phyloP scores from a whole-genome alignment of 2,329 filamentous ascomycete species.

The Rhexocercosporidium sp. region DNA sequence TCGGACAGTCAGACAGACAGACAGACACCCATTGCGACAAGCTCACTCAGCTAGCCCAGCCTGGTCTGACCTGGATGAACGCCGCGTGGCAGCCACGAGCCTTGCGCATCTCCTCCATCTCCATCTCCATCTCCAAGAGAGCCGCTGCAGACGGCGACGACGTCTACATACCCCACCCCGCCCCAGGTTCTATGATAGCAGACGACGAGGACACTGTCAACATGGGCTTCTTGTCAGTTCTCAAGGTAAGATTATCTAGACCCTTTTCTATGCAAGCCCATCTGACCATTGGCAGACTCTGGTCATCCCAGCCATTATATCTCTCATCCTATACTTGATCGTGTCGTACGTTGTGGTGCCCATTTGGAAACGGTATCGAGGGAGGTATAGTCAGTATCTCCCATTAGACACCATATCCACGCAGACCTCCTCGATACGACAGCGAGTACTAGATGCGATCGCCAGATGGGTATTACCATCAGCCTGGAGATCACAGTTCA shows the following conservation, averaged over 20 bases:
- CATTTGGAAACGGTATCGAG: constrained; percentile 71
- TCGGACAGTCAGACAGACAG: too few relatives aligned
- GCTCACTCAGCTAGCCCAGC: background rate
- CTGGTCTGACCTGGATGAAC: constrained; percentile 1
- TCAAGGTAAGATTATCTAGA: constrained; percentile 35
- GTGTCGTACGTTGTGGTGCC: constrained; percentile 70
- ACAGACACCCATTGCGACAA: background rate
- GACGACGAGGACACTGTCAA: constrained; percentile 37
- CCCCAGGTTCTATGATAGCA: constrained; percentile 36
- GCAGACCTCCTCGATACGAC: constrained; percentile 59
- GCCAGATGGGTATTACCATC: constrained; percentile 51
- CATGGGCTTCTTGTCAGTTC: constrained; percentile 39
- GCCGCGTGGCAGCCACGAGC: constrained; percentile 20
- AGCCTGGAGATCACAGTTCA: constrained; percentile 53
- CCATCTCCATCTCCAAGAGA: too few relatives aligned
- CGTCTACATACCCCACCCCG: constrained; percentile 39
- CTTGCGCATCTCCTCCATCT: constrained; percentile 9
- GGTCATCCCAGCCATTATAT: constrained; percentile 72
- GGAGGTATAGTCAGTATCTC: constrained; percentile 75
- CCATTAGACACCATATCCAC: constrained; percentile 68
- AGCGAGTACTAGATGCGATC: constrained; percentile 52
- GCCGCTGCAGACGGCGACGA: constrained; percentile 25
- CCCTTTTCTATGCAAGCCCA: background rate
- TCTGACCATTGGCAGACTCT: constrained; percentile 59
- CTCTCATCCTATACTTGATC: constrained; percentile 70